Percentiles rank a stretch among this genome's conserved stretches.
phyloP scores from a whole-genome alignment of 2,329 filamentous ascomycete genomes.

The Paecilomyces variotii region DNA sequence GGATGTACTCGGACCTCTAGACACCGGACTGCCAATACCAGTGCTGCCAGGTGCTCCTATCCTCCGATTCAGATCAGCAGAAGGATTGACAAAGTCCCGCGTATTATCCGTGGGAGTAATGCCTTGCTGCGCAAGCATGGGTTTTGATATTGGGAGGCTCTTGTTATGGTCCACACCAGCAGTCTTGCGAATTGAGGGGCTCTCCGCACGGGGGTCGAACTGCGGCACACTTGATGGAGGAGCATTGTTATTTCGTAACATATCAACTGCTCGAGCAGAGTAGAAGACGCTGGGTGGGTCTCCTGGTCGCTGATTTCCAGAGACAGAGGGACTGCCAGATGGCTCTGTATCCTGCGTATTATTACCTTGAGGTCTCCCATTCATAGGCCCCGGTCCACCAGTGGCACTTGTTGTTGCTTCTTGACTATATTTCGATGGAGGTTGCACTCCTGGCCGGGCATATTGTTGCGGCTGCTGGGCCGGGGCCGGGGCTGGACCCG shows the following conservation, averaged over 20 bases:
- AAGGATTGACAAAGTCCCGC: conserved; percentile 29
- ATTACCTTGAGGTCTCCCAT: conserved; percentile 4
- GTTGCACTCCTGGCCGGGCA: background rate
- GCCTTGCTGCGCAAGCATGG: conserved; percentile 23
- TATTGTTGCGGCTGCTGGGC: conserved; percentile 1
- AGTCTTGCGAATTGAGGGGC: conserved; percentile 81
- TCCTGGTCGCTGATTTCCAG: conserved; percentile 8
- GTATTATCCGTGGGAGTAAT: conserved; percentile 20
- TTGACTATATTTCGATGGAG: conserved; percentile 2
- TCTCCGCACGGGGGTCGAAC: conserved; percentile 69
- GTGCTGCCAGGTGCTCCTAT: conserved; percentile 25
- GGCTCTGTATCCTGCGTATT: conserved; percentile 17
- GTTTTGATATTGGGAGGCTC: conserved; percentile 61
- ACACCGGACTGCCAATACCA: conserved; percentile 23
- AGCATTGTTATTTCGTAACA: conserved; percentile 44
- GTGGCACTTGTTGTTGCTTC: conserved; percentile 4
- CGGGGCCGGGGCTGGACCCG: background rate
- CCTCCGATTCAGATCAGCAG: conserved; percentile 25
- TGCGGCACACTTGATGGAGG: conserved; percentile 40
- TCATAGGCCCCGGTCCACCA: conserved; percentile 10
- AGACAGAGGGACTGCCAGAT: conserved; percentile 19
- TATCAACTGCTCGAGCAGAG: conserved; percentile 58
- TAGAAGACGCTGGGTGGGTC: conserved; percentile 55
- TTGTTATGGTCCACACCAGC: conserved; percentile 75
- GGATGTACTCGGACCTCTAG: conserved; percentile 27